Conservation (phyloP, 257 asterid species). For the Ocimum tenuiflorum region DNA sequence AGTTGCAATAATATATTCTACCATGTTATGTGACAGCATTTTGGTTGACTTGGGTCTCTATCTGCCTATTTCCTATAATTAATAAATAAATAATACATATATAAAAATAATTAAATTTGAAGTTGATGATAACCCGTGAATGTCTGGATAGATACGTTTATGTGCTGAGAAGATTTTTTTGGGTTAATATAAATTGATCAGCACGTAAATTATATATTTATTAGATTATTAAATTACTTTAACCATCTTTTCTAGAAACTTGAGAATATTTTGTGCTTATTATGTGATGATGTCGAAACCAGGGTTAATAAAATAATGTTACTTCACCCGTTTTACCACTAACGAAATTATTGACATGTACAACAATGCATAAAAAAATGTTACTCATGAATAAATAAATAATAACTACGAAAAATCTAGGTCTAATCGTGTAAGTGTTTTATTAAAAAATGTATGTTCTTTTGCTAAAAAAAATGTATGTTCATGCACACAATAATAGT, state of each 20-base stretch:
- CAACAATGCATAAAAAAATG: no score
- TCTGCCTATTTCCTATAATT: background rate
- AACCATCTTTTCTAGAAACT: constrained; percentile 16
- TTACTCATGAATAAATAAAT: no score
- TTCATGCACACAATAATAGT: no score
- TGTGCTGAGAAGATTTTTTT: constrained; percentile 11
- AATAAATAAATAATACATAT: background rate
- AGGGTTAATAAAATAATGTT: no score
- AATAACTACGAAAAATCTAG: no score
- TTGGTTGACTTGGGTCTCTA: constrained; percentile 35
- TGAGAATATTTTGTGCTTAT: background rate
- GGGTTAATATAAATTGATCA: constrained; percentile 11
- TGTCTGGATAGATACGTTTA: constrained; percentile 5
- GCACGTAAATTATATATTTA: background rate
- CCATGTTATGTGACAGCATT: constrained; percentile 24
- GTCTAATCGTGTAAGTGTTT: no score
- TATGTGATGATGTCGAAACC: no score
- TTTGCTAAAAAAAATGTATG: no score
- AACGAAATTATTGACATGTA: no score
- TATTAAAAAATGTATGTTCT: no score
- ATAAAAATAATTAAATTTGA: background rate
- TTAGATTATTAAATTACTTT: background rate
- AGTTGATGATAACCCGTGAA: constrained; percentile 24
- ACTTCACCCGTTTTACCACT: no score
- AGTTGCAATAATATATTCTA: constrained; percentile 10